These are phyloP conservation scores for Emericellopsis atlantica DNA, from an alignment of 2,329 filamentous ascomycete genomes.

Conservation along the genomic window DNA sequence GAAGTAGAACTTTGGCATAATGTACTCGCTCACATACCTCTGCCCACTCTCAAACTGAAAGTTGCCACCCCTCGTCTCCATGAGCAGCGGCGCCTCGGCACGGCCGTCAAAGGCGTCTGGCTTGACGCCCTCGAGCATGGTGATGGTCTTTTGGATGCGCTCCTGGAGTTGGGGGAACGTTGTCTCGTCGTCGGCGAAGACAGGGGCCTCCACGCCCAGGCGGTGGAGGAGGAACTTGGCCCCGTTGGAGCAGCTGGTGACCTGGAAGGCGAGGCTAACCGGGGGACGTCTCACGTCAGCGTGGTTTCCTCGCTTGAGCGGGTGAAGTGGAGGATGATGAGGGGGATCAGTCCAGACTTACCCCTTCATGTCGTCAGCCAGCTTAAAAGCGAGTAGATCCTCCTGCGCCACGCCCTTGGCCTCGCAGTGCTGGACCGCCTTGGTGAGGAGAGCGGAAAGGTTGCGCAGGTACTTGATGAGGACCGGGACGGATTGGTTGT, in stretches of 20 bases:
- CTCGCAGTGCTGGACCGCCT: slow-evolving; percentile 7
- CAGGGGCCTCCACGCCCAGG: slow-evolving; percentile 4
- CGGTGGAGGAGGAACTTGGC: slow-evolving; percentile 8
- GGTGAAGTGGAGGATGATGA: neutral
- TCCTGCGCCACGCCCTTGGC: slow-evolving; percentile 6
- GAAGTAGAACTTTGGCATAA: slow-evolving; percentile 48
- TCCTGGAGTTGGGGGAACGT: slow-evolving; percentile 16
- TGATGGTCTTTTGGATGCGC: slow-evolving; percentile 11
- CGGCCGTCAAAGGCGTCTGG: slow-evolving; percentile 9
- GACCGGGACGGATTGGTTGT: slow-evolving; percentile 11
- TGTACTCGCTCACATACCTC: slow-evolving; percentile 28
- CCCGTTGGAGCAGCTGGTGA: slow-evolving; percentile 9
- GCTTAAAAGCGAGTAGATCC: slow-evolving; percentile 8
- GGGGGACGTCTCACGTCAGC: neutral
- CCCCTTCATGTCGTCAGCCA: slow-evolving; percentile 9
- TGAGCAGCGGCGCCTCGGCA: slow-evolving; percentile 10
- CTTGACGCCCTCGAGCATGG: slow-evolving; percentile 15
- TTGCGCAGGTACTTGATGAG: slow-evolving; percentile 14
- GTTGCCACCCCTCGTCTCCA: slow-evolving; percentile 11
- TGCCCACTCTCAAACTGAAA: slow-evolving; percentile 15
- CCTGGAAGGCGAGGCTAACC: slow-evolving; percentile 7
- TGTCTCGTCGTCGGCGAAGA: slow-evolving; percentile 10
- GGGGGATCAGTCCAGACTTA: slow-evolving; percentile 1
- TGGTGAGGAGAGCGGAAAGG: slow-evolving; percentile 10
- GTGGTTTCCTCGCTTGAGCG: neutral